Conservation (phyloP, 805 yeast species). For the Pichia membranifaciens region DNA sequence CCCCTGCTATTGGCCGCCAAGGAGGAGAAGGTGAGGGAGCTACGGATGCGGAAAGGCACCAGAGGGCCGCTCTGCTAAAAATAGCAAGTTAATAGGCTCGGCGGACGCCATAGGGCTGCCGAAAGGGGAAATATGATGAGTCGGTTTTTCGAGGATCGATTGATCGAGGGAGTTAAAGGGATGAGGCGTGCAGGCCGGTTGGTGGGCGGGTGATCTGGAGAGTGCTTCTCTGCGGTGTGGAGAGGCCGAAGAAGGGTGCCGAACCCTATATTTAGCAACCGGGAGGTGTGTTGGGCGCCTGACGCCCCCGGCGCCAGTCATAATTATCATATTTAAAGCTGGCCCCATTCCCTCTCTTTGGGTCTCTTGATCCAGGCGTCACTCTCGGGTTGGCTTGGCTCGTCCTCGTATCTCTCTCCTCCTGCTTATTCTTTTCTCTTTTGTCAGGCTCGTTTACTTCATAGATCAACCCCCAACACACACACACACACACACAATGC, state of each 20-base stretch:
- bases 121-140: conserved; percentile 3
- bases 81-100: not conserved
- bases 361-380: not conserved
- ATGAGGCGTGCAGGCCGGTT: too few species aligned
- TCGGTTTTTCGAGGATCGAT: not conserved
- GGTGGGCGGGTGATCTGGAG: not conserved
- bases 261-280: not conserved
- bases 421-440: not conserved
- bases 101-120: conserved; percentile 1
- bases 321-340: too few species aligned
- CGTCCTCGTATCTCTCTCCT: not conserved
- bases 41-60: too few species aligned
- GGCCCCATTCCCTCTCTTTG: not conserved
- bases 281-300: not conserved
- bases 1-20: too few species aligned
- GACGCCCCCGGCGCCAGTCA: too few species aligned
- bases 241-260: too few species aligned
- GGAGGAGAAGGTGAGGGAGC: too few species aligned
- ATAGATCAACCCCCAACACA: not conserved
- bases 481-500: conserved; percentile 29
- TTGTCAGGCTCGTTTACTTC: not conserved
- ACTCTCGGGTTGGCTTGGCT: not conserved
- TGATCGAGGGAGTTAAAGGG: not conserved
- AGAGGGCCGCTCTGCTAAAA: not conserved
- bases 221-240: too few species aligned